Base-by-base conservation (phyloP, 306 rosid genomes). In the Pterocarpus macrocarpus region DNA sequence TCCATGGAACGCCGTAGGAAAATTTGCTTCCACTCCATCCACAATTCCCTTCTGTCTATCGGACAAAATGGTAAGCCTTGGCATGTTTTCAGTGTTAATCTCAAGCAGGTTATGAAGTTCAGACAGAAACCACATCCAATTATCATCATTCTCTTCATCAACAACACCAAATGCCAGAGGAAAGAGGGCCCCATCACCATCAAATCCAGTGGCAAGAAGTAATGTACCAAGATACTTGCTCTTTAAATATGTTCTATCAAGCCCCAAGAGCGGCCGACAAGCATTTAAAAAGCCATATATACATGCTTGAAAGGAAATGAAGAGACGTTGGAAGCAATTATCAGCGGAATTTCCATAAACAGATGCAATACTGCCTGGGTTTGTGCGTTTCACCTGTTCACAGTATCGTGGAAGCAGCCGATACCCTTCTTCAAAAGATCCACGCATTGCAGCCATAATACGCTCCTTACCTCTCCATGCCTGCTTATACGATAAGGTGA, bases 401-500 rank as follows among this genome's bases (percentile, higher is more conserved):
- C 97, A 92, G 47, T 92, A 92, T 72, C 87, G 91, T n/a, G 97
- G 97, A 76, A 92, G 94, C 85, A 92, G 73, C 70, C 91, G 91
- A 64, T 92, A 92, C 55, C 92, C 97, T 85, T 92, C 94, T 83
- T 92, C 97, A 65, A 92, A 92, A 47, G 97, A 92, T 69, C 97
- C 97, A 28, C 97, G 97, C 94, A 90, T 89, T 36, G 89, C 90
- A 76, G 97, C 94, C 97, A 92, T 92, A 81, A 92, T 92, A 12
- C 97, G 94, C 84, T 92, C 94, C 87, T 92, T 92, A 77, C 97
- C 97, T 81, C 97, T 89, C 97, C 97, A 92, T 38, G 97, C 94
- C 85, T 92, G 97, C 80, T 92, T 92, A 83, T 92, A 92, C 0
- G 97, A 92, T 69, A 92, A 89, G 72, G 94, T 90, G 80, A 92